Percentiles rank a stretch among this genome's conserved stretches.
Evolutionary conservation across 73 alveolate species (phyloP).

Genomic region (Paramecium tetraurelia): DNA sequence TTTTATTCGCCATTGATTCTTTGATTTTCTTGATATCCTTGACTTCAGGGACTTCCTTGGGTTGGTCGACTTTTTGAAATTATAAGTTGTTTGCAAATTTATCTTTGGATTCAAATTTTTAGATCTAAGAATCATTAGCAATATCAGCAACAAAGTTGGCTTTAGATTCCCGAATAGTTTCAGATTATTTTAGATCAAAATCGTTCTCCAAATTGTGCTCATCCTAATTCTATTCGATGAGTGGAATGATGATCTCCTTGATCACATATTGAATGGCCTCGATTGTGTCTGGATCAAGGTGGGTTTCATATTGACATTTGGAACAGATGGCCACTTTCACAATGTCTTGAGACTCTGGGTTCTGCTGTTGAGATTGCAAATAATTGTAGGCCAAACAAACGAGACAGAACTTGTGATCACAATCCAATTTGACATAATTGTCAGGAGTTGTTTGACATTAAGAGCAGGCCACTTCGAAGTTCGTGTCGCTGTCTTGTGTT

Average conservation of each 20-base stretch:
- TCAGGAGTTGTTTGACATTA: constrained; percentile 34
- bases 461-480: background rate
- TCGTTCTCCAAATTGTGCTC: background rate
- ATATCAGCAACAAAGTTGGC: background rate
- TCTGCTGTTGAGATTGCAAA: background rate
- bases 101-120: background rate
- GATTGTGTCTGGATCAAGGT: background rate
- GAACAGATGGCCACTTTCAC: background rate
- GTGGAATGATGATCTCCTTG: background rate
- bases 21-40: background rate
- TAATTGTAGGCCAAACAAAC: constrained; percentile 16
- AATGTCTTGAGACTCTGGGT: background rate
- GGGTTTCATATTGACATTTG: background rate
- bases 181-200: background rate
- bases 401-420: constrained; percentile 47
- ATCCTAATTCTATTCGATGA: background rate
- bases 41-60: background rate
- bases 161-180: constrained; percentile 7
- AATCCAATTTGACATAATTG: constrained; percentile 30
- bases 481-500: background rate
- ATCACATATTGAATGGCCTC: constrained; percentile 21
- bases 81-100: background rate
- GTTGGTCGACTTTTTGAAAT: background rate
- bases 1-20: background rate
- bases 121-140: background rate